Conservation (phyloP, 192 early-diverging fungal species). For the Coemansia sp. region DNA sequence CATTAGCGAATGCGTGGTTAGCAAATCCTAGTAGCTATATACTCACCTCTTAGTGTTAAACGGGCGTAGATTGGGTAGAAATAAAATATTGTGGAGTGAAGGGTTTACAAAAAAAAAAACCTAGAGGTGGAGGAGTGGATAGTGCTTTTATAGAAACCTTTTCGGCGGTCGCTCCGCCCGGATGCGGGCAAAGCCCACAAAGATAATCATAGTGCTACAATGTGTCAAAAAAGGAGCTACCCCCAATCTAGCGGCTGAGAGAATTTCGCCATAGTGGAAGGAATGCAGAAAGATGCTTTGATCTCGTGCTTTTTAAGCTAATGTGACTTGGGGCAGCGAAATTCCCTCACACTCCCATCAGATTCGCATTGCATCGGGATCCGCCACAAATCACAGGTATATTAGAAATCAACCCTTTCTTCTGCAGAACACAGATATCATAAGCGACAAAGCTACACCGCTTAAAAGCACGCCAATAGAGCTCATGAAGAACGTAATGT, state of each 20-base stretch:
- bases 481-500: slow-evolving; percentile 15
- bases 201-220: not conserved
- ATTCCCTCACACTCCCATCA: not conserved
- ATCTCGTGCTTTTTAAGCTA: not conserved
- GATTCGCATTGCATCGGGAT: not conserved
- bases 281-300: not conserved
- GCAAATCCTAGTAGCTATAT: not conserved
- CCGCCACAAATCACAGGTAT: not conserved
- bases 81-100: not conserved
- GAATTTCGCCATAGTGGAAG: not conserved
- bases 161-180: not conserved
- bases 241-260: not conserved
- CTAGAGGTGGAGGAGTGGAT: not conserved
- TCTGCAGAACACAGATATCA: not conserved
- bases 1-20: slow-evolving; percentile 4
- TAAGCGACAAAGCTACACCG: not conserved
- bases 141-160: not conserved
- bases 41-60: not conserved
- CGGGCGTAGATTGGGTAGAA: not conserved
- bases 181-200: not conserved
- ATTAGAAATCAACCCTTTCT: not conserved
- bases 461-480: slow-evolving; percentile 1
- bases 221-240: not conserved
- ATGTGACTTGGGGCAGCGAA: not conserved
- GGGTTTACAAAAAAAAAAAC: not conserved